Percentiles rank a stretch among this genome's conserved stretches.
These are phyloP conservation scores for Fraxinus xanthoxyloides DNA, from an alignment of 305 asterid species.

Conservation along the genomic window DNA sequence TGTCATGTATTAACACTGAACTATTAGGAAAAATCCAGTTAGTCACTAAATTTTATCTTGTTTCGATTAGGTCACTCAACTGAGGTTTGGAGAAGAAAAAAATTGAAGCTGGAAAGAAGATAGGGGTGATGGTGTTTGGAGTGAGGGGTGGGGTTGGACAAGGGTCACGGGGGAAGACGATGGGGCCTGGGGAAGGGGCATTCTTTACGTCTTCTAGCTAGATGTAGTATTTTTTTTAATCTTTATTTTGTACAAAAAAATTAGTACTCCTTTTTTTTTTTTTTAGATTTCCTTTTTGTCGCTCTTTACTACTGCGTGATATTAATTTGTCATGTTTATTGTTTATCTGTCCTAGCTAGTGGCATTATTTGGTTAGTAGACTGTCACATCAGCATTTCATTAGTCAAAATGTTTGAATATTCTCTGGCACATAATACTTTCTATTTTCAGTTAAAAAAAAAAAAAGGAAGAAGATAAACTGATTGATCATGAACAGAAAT, in stretches of 20 bases:
- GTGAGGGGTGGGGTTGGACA: neutral
- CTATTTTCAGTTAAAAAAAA: neutral
- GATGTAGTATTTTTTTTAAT: neutral
- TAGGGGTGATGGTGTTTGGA: neutral
- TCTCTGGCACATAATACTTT: neutral
- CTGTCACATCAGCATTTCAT: neutral
- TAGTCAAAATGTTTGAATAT: neutral
- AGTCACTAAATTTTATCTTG: neutral
- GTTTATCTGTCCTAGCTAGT: neutral
- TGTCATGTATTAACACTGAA: neutral
- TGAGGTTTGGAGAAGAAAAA: neutral
- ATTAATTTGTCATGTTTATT: neutral
- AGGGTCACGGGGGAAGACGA: neutral
- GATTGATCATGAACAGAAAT: neutral
- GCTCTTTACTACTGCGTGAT: neutral
- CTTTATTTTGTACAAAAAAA: neutral
- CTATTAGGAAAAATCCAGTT: neutral
- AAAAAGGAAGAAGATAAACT: neutral
- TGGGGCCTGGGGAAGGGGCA: neutral
- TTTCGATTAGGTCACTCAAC: neutral
- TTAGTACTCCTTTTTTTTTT: neutral
- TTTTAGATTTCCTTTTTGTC: neutral
- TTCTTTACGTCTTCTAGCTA: neutral
- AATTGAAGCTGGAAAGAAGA: neutral
- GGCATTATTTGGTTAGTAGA: neutral